Evolutionary conservation across 2,329 filamentous ascomycete genomes (phyloP).

Genomic region (Cladobotryum mycophilum): DNA sequence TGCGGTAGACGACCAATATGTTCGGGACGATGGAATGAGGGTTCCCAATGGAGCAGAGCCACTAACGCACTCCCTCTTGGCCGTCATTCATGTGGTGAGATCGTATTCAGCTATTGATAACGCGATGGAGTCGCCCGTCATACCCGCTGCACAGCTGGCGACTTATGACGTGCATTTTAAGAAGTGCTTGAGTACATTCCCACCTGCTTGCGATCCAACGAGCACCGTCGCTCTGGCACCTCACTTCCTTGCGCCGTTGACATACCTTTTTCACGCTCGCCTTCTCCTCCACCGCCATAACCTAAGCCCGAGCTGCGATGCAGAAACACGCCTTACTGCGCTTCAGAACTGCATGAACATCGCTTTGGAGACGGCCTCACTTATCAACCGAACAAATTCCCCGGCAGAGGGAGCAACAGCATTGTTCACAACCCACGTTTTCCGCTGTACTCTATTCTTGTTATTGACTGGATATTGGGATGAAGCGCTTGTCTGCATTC

Average conservation of each 20-base stretch:
- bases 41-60: conserved; percentile 46
- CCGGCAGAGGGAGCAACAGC: conserved; percentile 64
- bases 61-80: conserved; percentile 65
- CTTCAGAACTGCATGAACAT: conserved; percentile 70
- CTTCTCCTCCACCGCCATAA: conserved; percentile 86
- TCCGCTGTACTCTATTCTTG: conserved; percentile 77
- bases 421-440: conserved; percentile 75
- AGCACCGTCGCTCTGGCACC: conserved; percentile 65
- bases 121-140: conserved; percentile 59
- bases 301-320: conserved; percentile 63
- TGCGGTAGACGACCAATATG: conserved; percentile 72
- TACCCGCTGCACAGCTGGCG: conserved; percentile 62
- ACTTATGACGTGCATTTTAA: conserved; percentile 77
- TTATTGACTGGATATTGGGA: conserved; percentile 68
- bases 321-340: conserved; percentile 61
- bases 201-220: conserved; percentile 62
- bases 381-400: conserved; percentile 61
- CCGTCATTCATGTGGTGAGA: conserved; percentile 74
- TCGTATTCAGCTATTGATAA: conserved; percentile 69
- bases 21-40: conserved; percentile 52
- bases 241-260: conserved; percentile 65
- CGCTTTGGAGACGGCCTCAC: conserved; percentile 69
- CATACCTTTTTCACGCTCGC: conserved; percentile 76
- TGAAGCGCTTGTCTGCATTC: conserved; percentile 65
- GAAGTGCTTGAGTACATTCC: conserved; percentile 68